Evolutionary conservation across 108 stramenopile genomes (phyloP), one percentile per base, ranked within the genome.

Genomic region (Schizochytrium sp.): DNA sequence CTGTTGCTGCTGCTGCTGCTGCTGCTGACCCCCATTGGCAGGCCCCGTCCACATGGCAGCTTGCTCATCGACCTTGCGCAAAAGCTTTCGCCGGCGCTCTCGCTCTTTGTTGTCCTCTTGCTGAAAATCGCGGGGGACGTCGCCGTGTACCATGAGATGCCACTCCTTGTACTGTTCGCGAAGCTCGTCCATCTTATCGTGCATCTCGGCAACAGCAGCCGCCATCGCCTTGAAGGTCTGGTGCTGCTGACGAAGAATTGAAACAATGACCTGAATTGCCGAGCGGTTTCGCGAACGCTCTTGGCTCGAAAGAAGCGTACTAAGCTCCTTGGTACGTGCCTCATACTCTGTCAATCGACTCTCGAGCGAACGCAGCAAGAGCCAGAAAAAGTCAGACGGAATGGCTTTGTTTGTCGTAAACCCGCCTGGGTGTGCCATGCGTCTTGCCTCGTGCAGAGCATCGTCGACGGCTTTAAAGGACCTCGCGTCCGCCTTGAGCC

Each of bases 41-140:
- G 76, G 76, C 10, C 76, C 76, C 0, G 76, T 83, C 76, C 76
- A 83, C 19, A 47, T 47, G 19, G 76, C 45, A 6, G 76, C 76
- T 23, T 83, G 76, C 76, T 83, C 76, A 1, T 83, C 76, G n/a
- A 83, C 76, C 76, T 83, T 83, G 76, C 76, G 76, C 19, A 83
- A 45, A 47, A 83, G 76, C 76, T 83, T 83, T 12, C 76, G 45
- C n/a, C 76, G 45, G 12, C 45, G 76, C 51, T 83, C 76, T 43
- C 76, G 76, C 76, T 83, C 76, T 45, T 83, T 83, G 76, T 83
- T 83, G 51, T 83, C 76, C 76, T 83, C 76, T 83, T 83, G 76
- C 76, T 83, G 48, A 53, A 83, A 83, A 45, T 83, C 76, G 19
- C 76, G 45, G 6, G 76, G 76, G 48, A 53, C 51, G 23, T 83